phyloP scores from a whole-genome alignment of 73 alveolate species.

The Stentor coeruleus region DNA sequence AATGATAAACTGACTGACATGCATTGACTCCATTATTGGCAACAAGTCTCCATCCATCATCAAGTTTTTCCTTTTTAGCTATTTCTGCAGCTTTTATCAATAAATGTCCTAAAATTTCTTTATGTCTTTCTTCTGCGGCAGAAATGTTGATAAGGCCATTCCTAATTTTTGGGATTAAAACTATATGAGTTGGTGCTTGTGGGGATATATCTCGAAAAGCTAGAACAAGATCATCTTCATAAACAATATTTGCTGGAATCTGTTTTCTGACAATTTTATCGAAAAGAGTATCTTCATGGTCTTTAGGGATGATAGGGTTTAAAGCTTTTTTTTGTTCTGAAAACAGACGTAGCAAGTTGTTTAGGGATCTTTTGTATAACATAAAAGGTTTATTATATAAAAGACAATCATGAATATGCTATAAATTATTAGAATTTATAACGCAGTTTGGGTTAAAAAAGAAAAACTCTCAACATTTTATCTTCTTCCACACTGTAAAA shows the following conservation, averaged over 20 bases:
- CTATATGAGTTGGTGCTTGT: constrained; percentile 79
- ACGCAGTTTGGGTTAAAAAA: no score
- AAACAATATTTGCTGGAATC: constrained; percentile 88
- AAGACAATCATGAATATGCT: no score
- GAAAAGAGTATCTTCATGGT: constrained; percentile 82
- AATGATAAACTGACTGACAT: constrained; percentile 89
- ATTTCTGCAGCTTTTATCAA: constrained; percentile 64
- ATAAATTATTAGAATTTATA: no score
- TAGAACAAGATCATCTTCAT: constrained; percentile 78
- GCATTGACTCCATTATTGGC: constrained; percentile 84
- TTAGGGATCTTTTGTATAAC: background rate
- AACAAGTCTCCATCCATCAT: constrained; percentile 87
- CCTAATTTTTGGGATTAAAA: constrained; percentile 83
- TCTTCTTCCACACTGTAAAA: no score
- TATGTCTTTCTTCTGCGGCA: constrained; percentile 68
- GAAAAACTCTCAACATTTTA: constrained; percentile 1
- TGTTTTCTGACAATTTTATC: constrained; percentile 86
- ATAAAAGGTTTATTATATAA: no score
- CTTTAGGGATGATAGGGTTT: constrained; percentile 37
- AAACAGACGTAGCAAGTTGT: background rate
- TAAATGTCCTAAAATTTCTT: constrained; percentile 71
- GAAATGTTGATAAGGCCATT: constrained; percentile 72
- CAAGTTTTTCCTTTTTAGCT: constrained; percentile 73
- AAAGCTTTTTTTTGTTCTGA: constrained; percentile 68
- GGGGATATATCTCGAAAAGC: constrained; percentile 86